Evolutionary conservation across 2,329 filamentous ascomycete genomes (phyloP).

Genomic region (Tolypocladium paradoxum): DNA sequence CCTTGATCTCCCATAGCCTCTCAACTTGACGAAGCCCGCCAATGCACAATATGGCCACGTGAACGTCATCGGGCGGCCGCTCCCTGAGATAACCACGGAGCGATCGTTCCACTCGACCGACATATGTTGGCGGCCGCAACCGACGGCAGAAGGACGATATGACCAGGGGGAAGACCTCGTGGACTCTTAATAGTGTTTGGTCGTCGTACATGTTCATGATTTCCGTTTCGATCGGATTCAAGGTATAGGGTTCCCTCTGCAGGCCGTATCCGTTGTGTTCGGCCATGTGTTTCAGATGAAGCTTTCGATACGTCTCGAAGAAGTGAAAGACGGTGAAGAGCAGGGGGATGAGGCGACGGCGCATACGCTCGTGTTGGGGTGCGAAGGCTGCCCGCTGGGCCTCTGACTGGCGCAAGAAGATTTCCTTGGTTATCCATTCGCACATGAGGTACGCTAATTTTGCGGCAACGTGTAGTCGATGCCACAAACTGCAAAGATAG

Average conservation of each 20-base stretch:
- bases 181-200: conserved; percentile 49
- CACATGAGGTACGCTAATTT: conserved; percentile 53
- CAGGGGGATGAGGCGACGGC: conserved; percentile 50
- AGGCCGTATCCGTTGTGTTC: conserved; percentile 42
- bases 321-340: conserved; percentile 59
- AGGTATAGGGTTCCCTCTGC: conserved; percentile 40
- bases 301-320: conserved; percentile 51
- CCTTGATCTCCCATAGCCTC: conserved; percentile 55
- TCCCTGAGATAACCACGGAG: conserved; percentile 54
- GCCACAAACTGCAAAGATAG: conserved; percentile 54
- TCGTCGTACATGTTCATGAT: conserved; percentile 57
- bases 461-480: conserved; percentile 52
- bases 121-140: conserved; percentile 53
- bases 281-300: conserved; percentile 46
- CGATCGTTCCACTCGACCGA: conserved; percentile 50
- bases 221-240: conserved; percentile 51
- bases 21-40: conserved; percentile 54
- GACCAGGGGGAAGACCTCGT: conserved; percentile 54
- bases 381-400: conserved; percentile 45
- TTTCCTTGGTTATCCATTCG: conserved; percentile 54
- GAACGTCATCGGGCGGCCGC: conserved; percentile 50
- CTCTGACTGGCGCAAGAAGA: conserved; percentile 49
- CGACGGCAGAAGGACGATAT: conserved; percentile 54
- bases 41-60: conserved; percentile 47
- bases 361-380: conserved; percentile 52